Conservation (phyloP, 345 rosid species). For the Eucalyptus regnans region DNA sequence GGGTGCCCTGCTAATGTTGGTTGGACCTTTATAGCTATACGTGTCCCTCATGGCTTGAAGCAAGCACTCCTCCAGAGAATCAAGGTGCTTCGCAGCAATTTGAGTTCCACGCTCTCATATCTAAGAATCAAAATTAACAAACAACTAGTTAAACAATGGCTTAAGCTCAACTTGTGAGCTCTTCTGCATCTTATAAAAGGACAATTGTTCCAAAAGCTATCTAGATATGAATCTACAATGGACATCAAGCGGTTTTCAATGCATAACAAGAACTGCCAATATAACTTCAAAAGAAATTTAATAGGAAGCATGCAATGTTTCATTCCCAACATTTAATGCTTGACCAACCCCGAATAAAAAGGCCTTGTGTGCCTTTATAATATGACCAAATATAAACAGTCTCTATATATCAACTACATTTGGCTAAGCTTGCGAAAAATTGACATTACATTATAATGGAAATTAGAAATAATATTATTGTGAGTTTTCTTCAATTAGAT, state of each 20-base stretch:
- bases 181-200: not conserved
- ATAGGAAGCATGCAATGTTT: not conserved
- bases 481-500: too few relatives aligned
- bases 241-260: too few relatives aligned
- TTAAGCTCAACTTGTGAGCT: not conserved
- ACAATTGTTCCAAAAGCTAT: not conserved
- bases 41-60: not conserved
- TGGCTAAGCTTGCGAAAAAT: too few relatives aligned
- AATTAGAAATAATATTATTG: too few relatives aligned
- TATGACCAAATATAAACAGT: too few relatives aligned
- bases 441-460: too few relatives aligned
- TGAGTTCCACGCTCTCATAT: not conserved
- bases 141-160: fast-evolving
- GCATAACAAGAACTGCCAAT: not conserved
- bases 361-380: too few relatives aligned
- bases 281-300: not conserved
- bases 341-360: too few relatives aligned
- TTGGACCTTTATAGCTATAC: not conserved
- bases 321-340: too few relatives aligned
- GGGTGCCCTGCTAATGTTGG: not conserved
- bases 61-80: not conserved
- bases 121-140: not conserved
- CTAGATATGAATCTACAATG: not conserved
- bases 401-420: too few relatives aligned
- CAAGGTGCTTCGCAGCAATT: not conserved